phyloP scores from a whole-genome alignment of 495 filamentous ascomycete genomes.

The Xylaria cubensis region DNA sequence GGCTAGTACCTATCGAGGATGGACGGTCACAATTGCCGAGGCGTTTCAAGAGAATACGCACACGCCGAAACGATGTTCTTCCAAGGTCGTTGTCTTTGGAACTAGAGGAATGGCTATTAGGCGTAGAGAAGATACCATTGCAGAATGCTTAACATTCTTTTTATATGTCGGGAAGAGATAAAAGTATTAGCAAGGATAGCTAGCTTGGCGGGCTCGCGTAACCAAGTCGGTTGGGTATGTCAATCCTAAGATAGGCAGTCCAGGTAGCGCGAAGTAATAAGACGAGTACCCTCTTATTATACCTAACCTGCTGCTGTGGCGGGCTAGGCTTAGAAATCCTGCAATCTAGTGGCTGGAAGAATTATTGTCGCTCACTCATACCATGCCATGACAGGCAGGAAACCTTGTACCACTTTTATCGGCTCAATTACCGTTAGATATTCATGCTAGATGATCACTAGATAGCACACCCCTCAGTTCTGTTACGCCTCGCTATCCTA shows the following conservation, averaged over 20 bases:
- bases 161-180: not conserved
- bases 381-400: constrained; percentile 14
- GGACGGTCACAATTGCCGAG: not conserved
- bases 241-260: constrained; percentile 16
- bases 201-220: not conserved
- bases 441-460: constrained; percentile 15
- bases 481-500: constrained; percentile 24
- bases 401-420: constrained; percentile 32
- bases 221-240: constrained; percentile 1
- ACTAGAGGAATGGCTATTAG: not conserved
- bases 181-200: not conserved
- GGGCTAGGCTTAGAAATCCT: constrained; percentile 22
- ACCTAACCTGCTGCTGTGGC: not conserved
- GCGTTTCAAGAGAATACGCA: not conserved
- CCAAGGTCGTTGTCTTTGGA: not conserved
- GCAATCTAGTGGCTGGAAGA: constrained; percentile 39
- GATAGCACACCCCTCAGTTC: constrained; percentile 13
- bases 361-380: constrained; percentile 33
- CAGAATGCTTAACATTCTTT: not conserved
- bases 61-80: not conserved
- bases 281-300: constrained; percentile 13
- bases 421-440: constrained; percentile 23
- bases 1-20: not conserved
- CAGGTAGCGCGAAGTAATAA: constrained; percentile 17
- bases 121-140: not conserved